Evolutionary conservation across 345 rosid genomes (phyloP), one percentile per base, ranked within the genome.

Genomic region (Diplotaxis tenuifolia): DNA sequence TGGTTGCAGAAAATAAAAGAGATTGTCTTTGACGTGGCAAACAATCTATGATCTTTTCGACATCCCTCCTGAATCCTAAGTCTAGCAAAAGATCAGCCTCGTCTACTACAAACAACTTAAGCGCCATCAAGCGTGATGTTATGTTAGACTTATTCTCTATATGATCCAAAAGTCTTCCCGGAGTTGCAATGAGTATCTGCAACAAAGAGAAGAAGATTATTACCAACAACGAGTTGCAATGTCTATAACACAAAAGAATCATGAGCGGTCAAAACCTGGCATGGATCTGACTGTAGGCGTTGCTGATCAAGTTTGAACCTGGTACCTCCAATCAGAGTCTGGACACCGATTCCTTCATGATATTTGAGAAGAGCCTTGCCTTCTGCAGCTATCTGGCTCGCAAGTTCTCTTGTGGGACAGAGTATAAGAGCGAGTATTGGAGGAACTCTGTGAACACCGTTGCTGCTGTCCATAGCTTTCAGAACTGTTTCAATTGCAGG

Each of bases 401-500:
- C 99, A 65, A 92, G 88, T 71, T 95, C 98, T 84, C 97, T 85
- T 5, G 96, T 87, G 34, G 99, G 98, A 73, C 98, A 92, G 65
- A 96, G 90, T 76, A 96, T 67, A 72, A 96, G 98, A 73, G 79
- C 83, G 70, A 75, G 78, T 70, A 88, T 59, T 1, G 92, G 89
- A 64, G 81, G 79, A 57, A 84, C 89, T 70, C 75, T 80, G 32
- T 80, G 84, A 61, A 19, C 72, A 14, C 31, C 18, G 4, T 62
- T 72, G 40, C 75, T 66, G 68, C 71, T 76, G 68, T 71, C 83
- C 65, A 67, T 76, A 75, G 89, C 84, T 86, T 86, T 89, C 82
- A 87, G 73, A 84, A 85, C 98, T 90, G 99, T 84, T 96, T 96
- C 98, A 92, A 90, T 89, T 60, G 96, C 98, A 79, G 98, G 99